These are phyloP conservation scores for Chalciporus pseudorubinellus DNA, from an alignment of 768 basidiomycete genomes.

Conservation along the genomic window DNA sequence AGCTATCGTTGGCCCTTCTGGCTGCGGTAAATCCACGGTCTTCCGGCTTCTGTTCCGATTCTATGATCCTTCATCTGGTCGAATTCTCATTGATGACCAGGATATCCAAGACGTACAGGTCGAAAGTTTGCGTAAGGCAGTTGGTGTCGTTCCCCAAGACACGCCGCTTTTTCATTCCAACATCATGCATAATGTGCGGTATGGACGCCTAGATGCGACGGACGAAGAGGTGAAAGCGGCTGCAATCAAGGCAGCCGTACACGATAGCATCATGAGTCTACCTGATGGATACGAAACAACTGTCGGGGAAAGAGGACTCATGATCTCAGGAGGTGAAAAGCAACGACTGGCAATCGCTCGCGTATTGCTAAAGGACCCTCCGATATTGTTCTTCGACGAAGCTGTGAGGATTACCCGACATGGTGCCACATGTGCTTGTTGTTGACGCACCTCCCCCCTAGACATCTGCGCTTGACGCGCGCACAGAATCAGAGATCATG, in stretches of 20 bases:
- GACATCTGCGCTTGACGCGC: slow-evolving; percentile 95
- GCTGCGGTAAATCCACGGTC: slow-evolving; percentile 96
- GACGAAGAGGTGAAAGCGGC: slow-evolving; percentile 89
- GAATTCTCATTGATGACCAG: slow-evolving; percentile 87
- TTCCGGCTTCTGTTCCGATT: slow-evolving; percentile 93
- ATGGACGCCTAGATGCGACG: slow-evolving; percentile 82
- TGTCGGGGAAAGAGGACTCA: slow-evolving; percentile 94
- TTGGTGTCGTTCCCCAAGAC: slow-evolving; percentile 97
- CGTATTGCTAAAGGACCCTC: slow-evolving; percentile 89
- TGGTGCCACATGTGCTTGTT: background rate
- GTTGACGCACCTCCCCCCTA: slow-evolving; percentile 27
- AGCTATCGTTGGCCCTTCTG: slow-evolving; percentile 95
- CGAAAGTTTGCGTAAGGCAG: slow-evolving; percentile 63
- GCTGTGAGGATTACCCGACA: slow-evolving; percentile 81
- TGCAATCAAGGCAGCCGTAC: slow-evolving; percentile 83
- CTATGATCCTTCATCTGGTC: slow-evolving; percentile 80
- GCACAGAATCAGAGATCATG: slow-evolving; percentile 95
- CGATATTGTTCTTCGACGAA: slow-evolving; percentile 97
- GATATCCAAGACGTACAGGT: slow-evolving; percentile 73
- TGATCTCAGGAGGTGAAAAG: slow-evolving; percentile 99
- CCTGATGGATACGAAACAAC: slow-evolving; percentile 87
- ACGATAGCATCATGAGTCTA: slow-evolving; percentile 71
- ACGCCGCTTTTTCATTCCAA: slow-evolving; percentile 97
- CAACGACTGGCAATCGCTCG: slow-evolving; percentile 94
- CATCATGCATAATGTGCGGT: slow-evolving; percentile 92